Percentiles rank a stretch among this genome's conserved stretches.
Conservation (phyloP, 2,329 filamentous ascomycete species). For the Helicocarpus griseus region DNA sequence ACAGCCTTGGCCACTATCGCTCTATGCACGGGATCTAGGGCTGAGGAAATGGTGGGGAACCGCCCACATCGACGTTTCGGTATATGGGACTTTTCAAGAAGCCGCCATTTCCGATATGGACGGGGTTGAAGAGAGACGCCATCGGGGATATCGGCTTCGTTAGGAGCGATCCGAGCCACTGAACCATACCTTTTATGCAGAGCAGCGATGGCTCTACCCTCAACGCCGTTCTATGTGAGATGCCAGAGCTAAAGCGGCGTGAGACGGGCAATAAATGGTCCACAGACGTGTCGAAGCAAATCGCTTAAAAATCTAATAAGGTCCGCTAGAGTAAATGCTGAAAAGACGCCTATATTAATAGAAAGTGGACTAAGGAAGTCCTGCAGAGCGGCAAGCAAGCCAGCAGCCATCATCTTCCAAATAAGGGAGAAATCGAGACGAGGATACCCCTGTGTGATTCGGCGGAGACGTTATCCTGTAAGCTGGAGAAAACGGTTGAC, state of each 20-base stretch:
- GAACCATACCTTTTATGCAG: neutral
- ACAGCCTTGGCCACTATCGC: conserved; percentile 42
- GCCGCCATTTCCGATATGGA: neutral
- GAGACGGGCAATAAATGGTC: neutral
- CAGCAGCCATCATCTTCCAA: too few relatives aligned
- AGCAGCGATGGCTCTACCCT: neutral
- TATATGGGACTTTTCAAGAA: neutral
- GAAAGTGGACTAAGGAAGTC: neutral
- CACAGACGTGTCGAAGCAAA: neutral
- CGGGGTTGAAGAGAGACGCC: neutral
- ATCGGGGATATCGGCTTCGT: neutral
- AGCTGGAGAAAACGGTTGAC: too few relatives aligned
- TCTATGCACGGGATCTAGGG: conserved; percentile 14
- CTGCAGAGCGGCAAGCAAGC: neutral
- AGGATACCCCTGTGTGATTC: too few relatives aligned
- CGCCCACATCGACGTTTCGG: neutral
- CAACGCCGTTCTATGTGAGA: neutral
- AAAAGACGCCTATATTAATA: neutral
- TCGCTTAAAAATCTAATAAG: neutral
- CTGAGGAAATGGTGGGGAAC: neutral
- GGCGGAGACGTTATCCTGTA: too few relatives aligned
- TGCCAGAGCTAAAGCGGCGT: neutral
- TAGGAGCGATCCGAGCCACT: neutral
- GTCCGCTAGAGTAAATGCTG: neutral
- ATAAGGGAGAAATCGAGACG: too few relatives aligned